Percentiles rank a stretch among this genome's conserved stretches.
These are phyloP conservation scores for Arachnopeziza araneosa DNA, from an alignment of 2,329 filamentous ascomycete genomes.

Conservation along the genomic window DNA sequence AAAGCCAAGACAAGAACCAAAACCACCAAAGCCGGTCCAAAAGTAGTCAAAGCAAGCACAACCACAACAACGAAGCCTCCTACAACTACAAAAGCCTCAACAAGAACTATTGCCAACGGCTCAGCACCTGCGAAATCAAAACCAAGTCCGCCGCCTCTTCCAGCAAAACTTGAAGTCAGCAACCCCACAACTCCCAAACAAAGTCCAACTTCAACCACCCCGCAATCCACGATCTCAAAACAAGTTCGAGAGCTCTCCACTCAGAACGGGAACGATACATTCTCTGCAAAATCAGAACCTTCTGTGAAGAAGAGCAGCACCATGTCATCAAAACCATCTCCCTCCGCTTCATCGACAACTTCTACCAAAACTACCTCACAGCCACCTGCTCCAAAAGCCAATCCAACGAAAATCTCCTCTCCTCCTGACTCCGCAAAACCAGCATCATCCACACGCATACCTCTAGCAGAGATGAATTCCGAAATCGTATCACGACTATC, in stretches of 20 bases:
- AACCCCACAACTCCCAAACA: constrained; percentile 3
- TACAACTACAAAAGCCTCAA: constrained; percentile 2
- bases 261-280: background rate
- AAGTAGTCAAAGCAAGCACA: constrained; percentile 10
- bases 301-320: background rate
- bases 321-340: background rate
- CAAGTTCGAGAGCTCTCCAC: constrained; percentile 17
- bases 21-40: constrained; percentile 20
- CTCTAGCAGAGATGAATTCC: constrained; percentile 24
- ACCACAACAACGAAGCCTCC: constrained; percentile 10
- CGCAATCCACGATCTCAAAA: constrained; percentile 12
- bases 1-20: constrained; percentile 21
- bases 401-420: background rate
- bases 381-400: background rate
- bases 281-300: background rate
- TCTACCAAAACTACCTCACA: background rate
- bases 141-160: constrained; percentile 1
- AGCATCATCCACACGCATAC: background rate
- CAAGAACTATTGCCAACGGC: constrained; percentile 4
- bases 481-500: constrained; percentile 26
- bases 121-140: background rate
- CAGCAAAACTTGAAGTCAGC: background rate
- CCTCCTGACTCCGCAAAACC: background rate
- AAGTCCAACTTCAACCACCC: background rate
- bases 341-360: too few relatives aligned